phyloP scores from a whole-genome alignment of 1,284 basidiomycete genomes.

The Trichosporon faecale region DNA sequence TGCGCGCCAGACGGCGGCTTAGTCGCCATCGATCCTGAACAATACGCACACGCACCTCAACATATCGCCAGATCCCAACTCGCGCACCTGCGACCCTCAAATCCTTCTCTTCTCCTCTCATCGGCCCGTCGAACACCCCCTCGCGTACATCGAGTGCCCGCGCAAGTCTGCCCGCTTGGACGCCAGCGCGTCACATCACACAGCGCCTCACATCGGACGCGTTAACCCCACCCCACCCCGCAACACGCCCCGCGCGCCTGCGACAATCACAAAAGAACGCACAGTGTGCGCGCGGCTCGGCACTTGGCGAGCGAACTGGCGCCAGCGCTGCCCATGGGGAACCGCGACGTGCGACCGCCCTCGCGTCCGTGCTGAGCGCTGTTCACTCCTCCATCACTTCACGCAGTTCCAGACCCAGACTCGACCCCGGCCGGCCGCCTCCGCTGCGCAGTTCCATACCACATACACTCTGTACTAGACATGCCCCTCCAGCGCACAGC shows the following conservation, averaged over 20 bases:
- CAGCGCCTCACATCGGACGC: background rate
- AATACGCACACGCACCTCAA: background rate
- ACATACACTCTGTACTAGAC: background rate
- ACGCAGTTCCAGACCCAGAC: background rate
- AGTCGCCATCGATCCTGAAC: background rate
- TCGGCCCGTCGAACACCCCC: background rate
- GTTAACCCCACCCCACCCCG: background rate
- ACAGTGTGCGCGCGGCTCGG: background rate
- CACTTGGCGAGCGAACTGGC: background rate
- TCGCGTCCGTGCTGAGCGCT: background rate
- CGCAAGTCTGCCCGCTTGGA: background rate
- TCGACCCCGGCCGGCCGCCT: background rate
- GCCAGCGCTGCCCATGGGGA: background rate
- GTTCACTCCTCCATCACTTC: background rate
- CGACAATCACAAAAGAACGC: constrained; percentile 1
- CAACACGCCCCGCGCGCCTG: background rate
- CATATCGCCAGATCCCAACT: background rate
- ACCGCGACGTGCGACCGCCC: background rate
- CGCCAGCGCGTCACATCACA: background rate
- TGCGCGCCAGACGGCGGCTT: background rate
- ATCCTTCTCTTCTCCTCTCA: background rate
- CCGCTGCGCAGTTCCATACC: background rate
- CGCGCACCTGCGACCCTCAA: background rate
- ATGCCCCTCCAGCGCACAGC: background rate
- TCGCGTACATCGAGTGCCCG: background rate